These are phyloP conservation scores for Craterostigma plantagineum DNA, from an alignment of 257 asterid genomes.

Conservation along the genomic window DNA sequence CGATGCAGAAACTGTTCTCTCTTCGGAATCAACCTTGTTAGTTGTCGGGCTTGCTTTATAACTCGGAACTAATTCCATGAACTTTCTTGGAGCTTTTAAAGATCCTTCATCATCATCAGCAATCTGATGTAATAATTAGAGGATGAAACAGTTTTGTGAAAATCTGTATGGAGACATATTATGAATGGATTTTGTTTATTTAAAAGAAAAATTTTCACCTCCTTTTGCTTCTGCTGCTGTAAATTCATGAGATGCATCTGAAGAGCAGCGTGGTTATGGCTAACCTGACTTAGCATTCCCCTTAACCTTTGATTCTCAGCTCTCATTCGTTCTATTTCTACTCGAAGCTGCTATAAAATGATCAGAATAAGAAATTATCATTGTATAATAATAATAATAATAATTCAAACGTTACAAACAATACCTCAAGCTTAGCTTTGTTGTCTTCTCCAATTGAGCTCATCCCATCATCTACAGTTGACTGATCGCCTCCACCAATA, in stretches of 20 bases:
- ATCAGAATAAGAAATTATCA: neutral
- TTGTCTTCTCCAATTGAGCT: conserved; percentile 29
- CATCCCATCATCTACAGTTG: conserved; percentile 61
- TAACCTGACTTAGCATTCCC: conserved; percentile 61
- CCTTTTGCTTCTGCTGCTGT: neutral
- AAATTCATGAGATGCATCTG: conserved; percentile 42
- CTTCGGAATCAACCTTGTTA: conserved; percentile 37
- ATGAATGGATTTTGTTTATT: too few species aligned
- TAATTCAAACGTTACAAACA: neutral
- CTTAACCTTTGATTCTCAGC: conserved; percentile 54
- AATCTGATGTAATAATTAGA: neutral
- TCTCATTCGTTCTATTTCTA: conserved; percentile 44
- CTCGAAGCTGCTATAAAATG: conserved; percentile 38
- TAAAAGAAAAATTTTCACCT: too few species aligned
- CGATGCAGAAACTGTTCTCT: conserved; percentile 60
- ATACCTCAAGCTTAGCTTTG: conserved; percentile 49
- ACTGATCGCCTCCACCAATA: conserved; percentile 66
- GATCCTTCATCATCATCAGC: conserved; percentile 1
- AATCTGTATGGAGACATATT: too few species aligned
- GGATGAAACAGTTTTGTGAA: too few species aligned
- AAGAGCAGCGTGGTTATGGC: conserved; percentile 33
- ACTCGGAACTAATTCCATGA: conserved; percentile 35
- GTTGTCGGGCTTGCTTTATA: conserved; percentile 12
- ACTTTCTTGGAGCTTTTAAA: conserved; percentile 29
- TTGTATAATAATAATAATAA: too few species aligned